phyloP scores from a whole-genome alignment of 108 stramenopile species.

The Stephanodiscus triporus region DNA sequence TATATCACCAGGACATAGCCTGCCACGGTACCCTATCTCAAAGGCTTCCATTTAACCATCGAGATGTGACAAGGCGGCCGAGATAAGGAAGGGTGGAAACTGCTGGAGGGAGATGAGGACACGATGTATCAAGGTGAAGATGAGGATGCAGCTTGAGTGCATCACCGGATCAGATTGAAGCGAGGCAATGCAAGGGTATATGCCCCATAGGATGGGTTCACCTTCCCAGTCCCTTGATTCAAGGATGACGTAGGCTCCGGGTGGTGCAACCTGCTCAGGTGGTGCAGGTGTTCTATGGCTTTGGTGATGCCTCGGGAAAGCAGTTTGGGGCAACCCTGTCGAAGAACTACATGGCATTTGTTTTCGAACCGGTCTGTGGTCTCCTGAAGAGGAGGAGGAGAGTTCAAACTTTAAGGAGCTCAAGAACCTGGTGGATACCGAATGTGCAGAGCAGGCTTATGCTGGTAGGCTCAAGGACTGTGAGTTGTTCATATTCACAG shows the following conservation, averaged over 20 bases:
- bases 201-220: conserved; percentile 22
- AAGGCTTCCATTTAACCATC: conserved; percentile 52
- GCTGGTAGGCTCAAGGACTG: conserved; percentile 4
- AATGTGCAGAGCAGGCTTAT: too few species aligned
- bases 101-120: background rate
- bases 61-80: conserved; percentile 41
- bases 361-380: conserved; percentile 23
- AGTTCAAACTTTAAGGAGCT: conserved; percentile 39
- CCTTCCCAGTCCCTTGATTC: conserved; percentile 35
- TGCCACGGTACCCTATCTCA: conserved; percentile 45
- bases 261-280: conserved; percentile 6
- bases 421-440: conserved; percentile 39
- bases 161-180: background rate
- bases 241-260: conserved; percentile 23
- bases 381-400: conserved; percentile 13
- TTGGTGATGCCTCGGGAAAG: conserved; percentile 52
- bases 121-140: background rate
- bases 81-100: conserved; percentile 54
- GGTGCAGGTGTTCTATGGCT: conserved; percentile 37
- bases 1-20: conserved; percentile 47
- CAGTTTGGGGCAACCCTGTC: conserved; percentile 42
- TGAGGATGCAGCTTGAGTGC: background rate
- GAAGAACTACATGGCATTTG: background rate
- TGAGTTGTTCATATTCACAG: conserved; percentile 34
- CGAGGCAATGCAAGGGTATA: background rate